Percentiles rank a stretch among this genome's conserved stretches.
Evolutionary conservation across 108 stramenopile species (phyloP).

Genomic region (Nannochloropsis granulata): DNA sequence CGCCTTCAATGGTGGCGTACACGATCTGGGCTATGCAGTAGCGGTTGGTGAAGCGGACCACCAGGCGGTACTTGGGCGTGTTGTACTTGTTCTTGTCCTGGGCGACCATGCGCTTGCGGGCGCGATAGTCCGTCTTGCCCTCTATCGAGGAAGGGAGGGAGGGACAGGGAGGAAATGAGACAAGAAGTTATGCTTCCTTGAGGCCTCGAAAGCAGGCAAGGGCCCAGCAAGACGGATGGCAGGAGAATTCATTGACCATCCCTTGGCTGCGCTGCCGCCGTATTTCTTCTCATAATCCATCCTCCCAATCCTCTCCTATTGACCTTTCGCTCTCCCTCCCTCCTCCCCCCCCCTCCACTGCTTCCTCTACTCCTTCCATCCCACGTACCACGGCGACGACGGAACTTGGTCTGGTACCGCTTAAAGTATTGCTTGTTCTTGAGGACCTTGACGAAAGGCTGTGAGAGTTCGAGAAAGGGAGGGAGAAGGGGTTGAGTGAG

Average conservation of each 20-base stretch:
- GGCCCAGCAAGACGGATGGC: too few relatives aligned
- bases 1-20: slow-evolving; percentile 85
- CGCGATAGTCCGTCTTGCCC: slow-evolving; percentile 98
- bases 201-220: too few relatives aligned
- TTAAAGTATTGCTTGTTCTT: slow-evolving; percentile 96
- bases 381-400: slow-evolving; percentile 64
- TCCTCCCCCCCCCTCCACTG: neutral
- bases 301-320: neutral
- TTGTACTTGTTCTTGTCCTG: slow-evolving; percentile 99
- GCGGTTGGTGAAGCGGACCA: slow-evolving; percentile 48
- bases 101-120: slow-evolving; percentile 83
- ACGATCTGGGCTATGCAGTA: slow-evolving; percentile 89
- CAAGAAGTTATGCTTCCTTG: neutral
- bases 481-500: neutral
- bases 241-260: too few relatives aligned
- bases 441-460: slow-evolving; percentile 81
- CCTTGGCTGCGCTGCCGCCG: too few relatives aligned
- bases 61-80: slow-evolving; percentile 92
- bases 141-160: slow-evolving; percentile 33
- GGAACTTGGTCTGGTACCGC: slow-evolving; percentile 96
- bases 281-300: too few relatives aligned
- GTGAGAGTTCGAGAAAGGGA: neutral
- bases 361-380: neutral
- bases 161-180: neutral
- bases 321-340: neutral